Base-by-base conservation (phyloP, 2,329 filamentous ascomycete species). In the Thermomyces lanuginosus region DNA sequence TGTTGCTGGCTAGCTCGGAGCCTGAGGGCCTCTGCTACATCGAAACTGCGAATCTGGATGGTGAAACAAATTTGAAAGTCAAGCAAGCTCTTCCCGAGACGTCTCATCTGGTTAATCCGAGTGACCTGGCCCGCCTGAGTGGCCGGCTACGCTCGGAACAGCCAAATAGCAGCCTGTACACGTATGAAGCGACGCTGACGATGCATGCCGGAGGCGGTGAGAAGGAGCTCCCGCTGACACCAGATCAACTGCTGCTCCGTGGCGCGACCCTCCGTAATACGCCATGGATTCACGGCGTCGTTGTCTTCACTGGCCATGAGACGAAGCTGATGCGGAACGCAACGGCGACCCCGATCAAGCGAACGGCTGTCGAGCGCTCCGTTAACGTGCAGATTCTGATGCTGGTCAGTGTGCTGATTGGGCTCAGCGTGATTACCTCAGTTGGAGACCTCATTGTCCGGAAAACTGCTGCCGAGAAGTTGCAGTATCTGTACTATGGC, bases 261-360 rank as follows among this genome's bases (percentile, higher is more conserved):
- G 89, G 89, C 36, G 89, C 89, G 12, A 95, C 84, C 1, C 62
- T 98, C 30, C 72, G 89, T 42, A 98, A 98, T 46, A 98, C 89
- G 1, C 86, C 84, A 16, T 98, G 89, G 86, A 73, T 95, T 25
- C 82, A 98, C 49, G 89, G 86, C 20, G 69, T 92, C 10, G 89
- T 98, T 29, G 86, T 98, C 9, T 98, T 95, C 45, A 92, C 82
- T 2, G 89, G 89, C 27, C 89, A 98, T 54, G 89, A 98, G 58
- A 95, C 89, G 5, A 98, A 98, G 56, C 67, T 98, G 36, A 95
- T 98, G 89, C 76, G 89, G 41, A 98, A 98, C 49, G 91, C 89
- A 10, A 98, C 86, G 3, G 86, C 86, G 4, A 78, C 89, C 1
- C 91, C 89, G 4, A 98, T 98, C 59, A 98, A 98, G 61, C 78